Base-by-base conservation (phyloP, 805 yeast genomes). In the Candida nanaspora region DNA sequence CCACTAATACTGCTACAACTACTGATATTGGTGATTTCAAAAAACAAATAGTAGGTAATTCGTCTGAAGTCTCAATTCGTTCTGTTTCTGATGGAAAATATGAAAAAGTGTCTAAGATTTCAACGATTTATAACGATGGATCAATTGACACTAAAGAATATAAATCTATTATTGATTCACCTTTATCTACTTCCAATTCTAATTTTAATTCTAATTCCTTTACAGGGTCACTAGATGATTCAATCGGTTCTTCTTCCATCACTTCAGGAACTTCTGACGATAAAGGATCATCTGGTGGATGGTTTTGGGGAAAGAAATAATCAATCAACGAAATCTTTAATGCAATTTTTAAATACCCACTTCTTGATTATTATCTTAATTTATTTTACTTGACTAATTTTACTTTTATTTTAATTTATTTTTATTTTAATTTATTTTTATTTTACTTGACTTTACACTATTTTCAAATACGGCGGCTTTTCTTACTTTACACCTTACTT, bases 51-150 rank as follows among this genome's bases (percentile, higher is more conserved):
- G 54, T 68, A 4, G 71, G 76, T 0, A 62, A 64, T 4, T 59
- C 68, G 15, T 64, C 61, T 28, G 59, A 65, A 5, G 57, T 65
- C 2, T 47, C 62, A 10, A 61, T 60, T 41, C 59, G 53, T 23
- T 61, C 71, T 3, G 46, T 68, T 19, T 65, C 62, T 6, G 64
- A 71, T 22, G 78, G 76, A 5, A 67, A 65, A 20, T 46, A 55
- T 16, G 74, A 73, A 46, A 69, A 68, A 43, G 44, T 61, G 21
- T 63, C 66, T 2, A 61, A 61, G 37, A 45, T 52, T 8, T 56
- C 62, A 39, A 65, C 67, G 22, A 61, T 52, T 26, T 74, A 50
- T 46, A 61, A 55, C 18, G 76, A 74, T 47, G 80, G 80, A 46
- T 59, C 56, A 8, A 59, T 64, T 10, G 56, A 63, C 33, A 49